A percentile compares a stretch with the other conserved stretches of the same genome.
Evolutionary conservation across 805 yeast genomes (phyloP).

Genomic region (Nakazawaea anatomiae): DNA sequence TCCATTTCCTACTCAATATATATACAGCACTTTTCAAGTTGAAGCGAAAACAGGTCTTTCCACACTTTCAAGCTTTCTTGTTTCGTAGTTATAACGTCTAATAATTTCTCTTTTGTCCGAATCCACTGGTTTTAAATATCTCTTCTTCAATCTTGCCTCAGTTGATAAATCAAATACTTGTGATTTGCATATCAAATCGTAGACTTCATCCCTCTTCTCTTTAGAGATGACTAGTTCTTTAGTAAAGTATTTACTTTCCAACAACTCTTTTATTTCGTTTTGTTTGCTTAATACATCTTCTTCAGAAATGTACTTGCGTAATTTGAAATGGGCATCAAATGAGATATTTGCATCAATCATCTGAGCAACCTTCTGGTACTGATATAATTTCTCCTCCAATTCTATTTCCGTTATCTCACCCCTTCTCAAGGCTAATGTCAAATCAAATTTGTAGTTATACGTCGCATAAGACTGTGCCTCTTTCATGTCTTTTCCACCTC

Average conservation of each 20-base stretch:
- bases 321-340: constrained; percentile 37
- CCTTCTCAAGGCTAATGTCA: constrained; percentile 32
- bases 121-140: constrained; percentile 47
- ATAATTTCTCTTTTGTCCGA: constrained; percentile 43
- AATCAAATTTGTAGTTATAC: constrained; percentile 38
- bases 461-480: constrained; percentile 61
- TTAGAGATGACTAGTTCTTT: constrained; percentile 22
- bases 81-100: constrained; percentile 56
- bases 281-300: constrained; percentile 25
- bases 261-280: constrained; percentile 12
- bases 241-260: constrained; percentile 14
- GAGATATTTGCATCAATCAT: constrained; percentile 39
- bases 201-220: constrained; percentile 35
- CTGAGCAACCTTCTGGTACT: constrained; percentile 32
- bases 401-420: constrained; percentile 29
- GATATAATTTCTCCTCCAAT: constrained; percentile 14
- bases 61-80: constrained; percentile 39
- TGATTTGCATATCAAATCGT: constrained; percentile 33
- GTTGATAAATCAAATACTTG: constrained; percentile 31
- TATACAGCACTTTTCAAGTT: not conserved
- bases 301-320: constrained; percentile 32
- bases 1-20: not conserved
- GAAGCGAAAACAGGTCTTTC: constrained; percentile 8
- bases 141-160: constrained; percentile 34
- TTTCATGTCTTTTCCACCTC: constrained; percentile 48